These are phyloP conservation scores for Annulohypoxylon nitens DNA, from an alignment of 495 filamentous ascomycete genomes.

Conservation along the genomic window DNA sequence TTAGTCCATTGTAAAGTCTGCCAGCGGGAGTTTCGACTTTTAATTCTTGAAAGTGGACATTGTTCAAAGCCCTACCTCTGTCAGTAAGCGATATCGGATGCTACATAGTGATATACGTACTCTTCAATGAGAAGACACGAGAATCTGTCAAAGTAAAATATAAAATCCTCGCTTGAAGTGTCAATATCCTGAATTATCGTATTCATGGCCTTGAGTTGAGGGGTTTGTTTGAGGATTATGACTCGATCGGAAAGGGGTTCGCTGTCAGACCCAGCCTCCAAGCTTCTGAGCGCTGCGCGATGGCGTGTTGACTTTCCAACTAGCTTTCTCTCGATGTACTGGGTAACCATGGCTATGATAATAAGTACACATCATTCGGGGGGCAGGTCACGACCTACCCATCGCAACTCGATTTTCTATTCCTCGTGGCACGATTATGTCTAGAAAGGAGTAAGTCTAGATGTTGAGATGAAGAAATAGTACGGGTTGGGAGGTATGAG, in stretches of 20 bases:
- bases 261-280: conserved; percentile 75
- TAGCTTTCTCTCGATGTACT: conserved; percentile 87
- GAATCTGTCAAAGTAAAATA: conserved; percentile 95
- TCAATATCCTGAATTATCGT: conserved; percentile 88
- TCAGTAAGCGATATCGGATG: conserved; percentile 24
- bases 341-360: conserved; percentile 84
- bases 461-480: not conserved
- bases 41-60: conserved; percentile 70
- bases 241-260: conserved; percentile 81
- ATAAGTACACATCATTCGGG: conserved; percentile 36
- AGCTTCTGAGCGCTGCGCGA: conserved; percentile 76
- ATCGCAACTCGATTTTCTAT: conserved; percentile 95
- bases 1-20: conserved; percentile 75
- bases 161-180: conserved; percentile 88
- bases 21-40: conserved; percentile 77
- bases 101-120: conserved; percentile 56
- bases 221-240: conserved; percentile 75
- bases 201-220: conserved; percentile 87
- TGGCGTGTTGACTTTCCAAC: conserved; percentile 87
- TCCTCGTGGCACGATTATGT: conserved; percentile 94
- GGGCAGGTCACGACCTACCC: conserved; percentile 61
- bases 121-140: conserved; percentile 86
- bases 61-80: conserved; percentile 74
- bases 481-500: not conserved
- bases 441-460: conserved; percentile 55